Conservation (phyloP, 2,329 filamentous ascomycete species). For the Neonectria hederae region DNA sequence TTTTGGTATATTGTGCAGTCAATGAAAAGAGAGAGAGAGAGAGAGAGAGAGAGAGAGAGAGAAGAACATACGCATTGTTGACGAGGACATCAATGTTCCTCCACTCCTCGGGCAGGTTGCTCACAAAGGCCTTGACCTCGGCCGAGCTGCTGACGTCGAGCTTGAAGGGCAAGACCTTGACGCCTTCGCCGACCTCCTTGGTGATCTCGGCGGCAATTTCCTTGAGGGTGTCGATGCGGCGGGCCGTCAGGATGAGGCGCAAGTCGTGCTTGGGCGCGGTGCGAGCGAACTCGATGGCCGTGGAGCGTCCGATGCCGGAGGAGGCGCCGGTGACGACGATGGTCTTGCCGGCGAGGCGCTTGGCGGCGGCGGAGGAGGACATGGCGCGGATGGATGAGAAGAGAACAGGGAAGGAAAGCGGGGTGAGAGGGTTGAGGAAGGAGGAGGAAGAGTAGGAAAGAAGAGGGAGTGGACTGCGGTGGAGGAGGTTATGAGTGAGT, state of each 20-base stretch:
- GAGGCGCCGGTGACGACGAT: slow-evolving; percentile 91
- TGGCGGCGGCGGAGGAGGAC: slow-evolving; percentile 69
- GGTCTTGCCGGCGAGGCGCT: slow-evolving; percentile 93
- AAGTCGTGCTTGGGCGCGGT: slow-evolving; percentile 80
- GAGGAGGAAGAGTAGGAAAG: slow-evolving; percentile 9
- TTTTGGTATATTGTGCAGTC: neutral
- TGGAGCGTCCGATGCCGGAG: slow-evolving; percentile 86
- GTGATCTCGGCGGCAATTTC: slow-evolving; percentile 80
- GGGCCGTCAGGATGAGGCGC: slow-evolving; percentile 88
- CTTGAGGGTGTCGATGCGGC: slow-evolving; percentile 80
- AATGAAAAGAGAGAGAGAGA: neutral
- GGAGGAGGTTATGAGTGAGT: slow-evolving; percentile 10
- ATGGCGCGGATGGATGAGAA: slow-evolving; percentile 49
- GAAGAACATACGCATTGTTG: slow-evolving; percentile 84
- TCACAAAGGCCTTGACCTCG: slow-evolving; percentile 78
- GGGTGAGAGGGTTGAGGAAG: slow-evolving; percentile 6
- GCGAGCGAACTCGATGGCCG: slow-evolving; percentile 91
- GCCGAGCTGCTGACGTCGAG: slow-evolving; percentile 86
- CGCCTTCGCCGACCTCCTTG: slow-evolving; percentile 78
- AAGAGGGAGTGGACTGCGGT: slow-evolving; percentile 16
- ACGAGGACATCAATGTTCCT: slow-evolving; percentile 87
- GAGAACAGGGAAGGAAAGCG: neutral
- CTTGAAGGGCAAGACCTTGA: slow-evolving; percentile 83
- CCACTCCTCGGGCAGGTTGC: slow-evolving; percentile 80
- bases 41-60: neutral